Evolutionary conservation across 331 rosid species (phyloP), one percentile per base, ranked within the genome.

Genomic region (Erythrophleum ivorense): DNA sequence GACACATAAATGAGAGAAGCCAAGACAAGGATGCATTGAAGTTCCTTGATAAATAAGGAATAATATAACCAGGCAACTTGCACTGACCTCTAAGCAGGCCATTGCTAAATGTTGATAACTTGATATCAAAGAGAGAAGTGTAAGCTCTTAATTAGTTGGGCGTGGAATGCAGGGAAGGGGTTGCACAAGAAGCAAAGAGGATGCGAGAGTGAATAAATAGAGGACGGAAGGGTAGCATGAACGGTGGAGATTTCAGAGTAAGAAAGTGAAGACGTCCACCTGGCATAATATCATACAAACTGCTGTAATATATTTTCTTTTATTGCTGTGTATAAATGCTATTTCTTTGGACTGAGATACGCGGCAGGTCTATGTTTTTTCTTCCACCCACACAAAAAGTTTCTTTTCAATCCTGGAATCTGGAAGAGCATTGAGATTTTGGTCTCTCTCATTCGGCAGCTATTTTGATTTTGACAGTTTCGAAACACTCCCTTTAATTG

Each of bases 71-170:
- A 24, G 29, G 29, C 29, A 5, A 18, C 38, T 10, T 76, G 18
- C 9, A 64, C 81, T 48, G 52, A 89, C 92, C 92, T 88, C 83
- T 66, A 86, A 88, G 85, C 84, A 73, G 31, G 87, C 84, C 93
- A 90, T 87, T 77, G 59, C 4, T 62, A 84, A 89, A 84, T 73
- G 73, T 4, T 68, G 87, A n/a, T n/a, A n/a, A n/a, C n/a, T n/a
- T n/a, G n/a, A 63, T 18, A 3, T 57, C 24, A 69, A 67, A 66
- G 75, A 53, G 33, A 53, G 48, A 50, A 6, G 55, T 34, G 54
- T 10, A 58, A 80, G 72, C 50, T 63, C 53, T 83, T 64, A 49
- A 43, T 36, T 15, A n/a, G 8, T 60, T 40, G 66, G 50, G 19
- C 31, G 13, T 50, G 9, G 13, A 60, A 33, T 71, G 86, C 63